Base-by-base conservation (phyloP, 768 basidiomycete genomes). In the Panaeolus papilionaceus region DNA sequence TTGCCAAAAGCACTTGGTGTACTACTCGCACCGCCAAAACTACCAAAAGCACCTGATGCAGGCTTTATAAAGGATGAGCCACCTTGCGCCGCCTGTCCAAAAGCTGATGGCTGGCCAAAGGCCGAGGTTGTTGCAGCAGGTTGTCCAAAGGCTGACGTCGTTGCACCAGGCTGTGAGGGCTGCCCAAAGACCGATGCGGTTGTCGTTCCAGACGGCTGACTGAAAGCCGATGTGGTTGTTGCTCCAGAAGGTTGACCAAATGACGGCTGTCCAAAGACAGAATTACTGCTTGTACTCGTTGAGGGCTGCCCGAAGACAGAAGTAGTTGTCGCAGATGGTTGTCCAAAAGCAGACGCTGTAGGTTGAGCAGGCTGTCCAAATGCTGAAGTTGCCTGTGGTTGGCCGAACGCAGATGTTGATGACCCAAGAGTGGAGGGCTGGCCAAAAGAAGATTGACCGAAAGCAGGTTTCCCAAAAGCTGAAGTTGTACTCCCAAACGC, bases 161-260 rank as follows among this genome's bases (percentile, higher is more conserved):
- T 20, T 33, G 72, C 66, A 0, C 74, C 65, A 26, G 78, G 75
- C 2, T 87, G 86, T 5, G 83, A 77, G 4, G 83, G 80, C 3
- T 86, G 83, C 68, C 84, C 85, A 66, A 88, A 82, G 23, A 87
- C 66, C 2, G 79, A 78, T 2, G 80, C 75, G 2, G 80, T 75
- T 76, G 66, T 49, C 71, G 37, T 66, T 68, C 78, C 79, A 6
- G 76, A 72, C 8, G 80, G 45, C 61, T 77, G 75, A 6, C 75
- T 72, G 54, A 79, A 79, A 4, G 76, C 75, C 4, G 79, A 77
- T 3, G 73, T 68, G 6, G 77, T 72, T 65, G 77, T 76, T 1
- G 80, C 78, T 16, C 79, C 62, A 6, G 78, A 73, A 69, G 70
- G 72, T 66, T 77, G 80, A 4, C 75, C 79, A 71, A 82, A 78